Evolutionary conservation across 495 filamentous ascomycete species (phyloP).

Genomic region (Xylaria flabelliformis): DNA sequence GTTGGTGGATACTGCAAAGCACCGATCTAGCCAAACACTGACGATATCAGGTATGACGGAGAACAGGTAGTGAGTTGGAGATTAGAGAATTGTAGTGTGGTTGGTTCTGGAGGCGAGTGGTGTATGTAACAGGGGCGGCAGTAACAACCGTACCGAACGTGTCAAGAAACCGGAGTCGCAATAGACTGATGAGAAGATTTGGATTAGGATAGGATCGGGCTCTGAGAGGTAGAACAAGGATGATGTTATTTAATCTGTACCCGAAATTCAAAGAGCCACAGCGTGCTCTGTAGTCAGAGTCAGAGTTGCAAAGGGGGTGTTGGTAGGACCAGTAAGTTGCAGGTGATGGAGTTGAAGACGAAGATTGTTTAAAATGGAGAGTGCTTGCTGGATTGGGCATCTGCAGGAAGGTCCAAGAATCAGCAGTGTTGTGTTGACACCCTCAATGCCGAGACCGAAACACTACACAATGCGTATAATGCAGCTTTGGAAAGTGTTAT

Average conservation of each 20-base stretch:
- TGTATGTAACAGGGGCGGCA: background rate
- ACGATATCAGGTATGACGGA: background rate
- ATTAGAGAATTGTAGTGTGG: background rate
- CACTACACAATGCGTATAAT: background rate
- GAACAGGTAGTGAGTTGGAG: background rate
- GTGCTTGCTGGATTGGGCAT: background rate
- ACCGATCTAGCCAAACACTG: background rate
- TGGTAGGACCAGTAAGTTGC: background rate
- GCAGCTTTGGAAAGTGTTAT: background rate
- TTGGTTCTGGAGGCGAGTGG: background rate
- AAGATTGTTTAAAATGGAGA: background rate
- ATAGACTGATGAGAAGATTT: background rate
- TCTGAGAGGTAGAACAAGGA: background rate
- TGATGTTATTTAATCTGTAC: background rate
- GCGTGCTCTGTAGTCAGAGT: background rate
- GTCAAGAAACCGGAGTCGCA: background rate
- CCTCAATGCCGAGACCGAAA: background rate
- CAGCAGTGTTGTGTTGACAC: background rate
- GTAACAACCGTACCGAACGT: background rate
- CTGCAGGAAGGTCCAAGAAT: background rate
- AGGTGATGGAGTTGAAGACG: background rate
- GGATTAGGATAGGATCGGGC: background rate
- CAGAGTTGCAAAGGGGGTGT: background rate
- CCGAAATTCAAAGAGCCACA: background rate
- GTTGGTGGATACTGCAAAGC: background rate